Evolutionary conservation across 164 flowering plant genomes (phyloP).

Genomic region (Macadamia tetraphylla): DNA sequence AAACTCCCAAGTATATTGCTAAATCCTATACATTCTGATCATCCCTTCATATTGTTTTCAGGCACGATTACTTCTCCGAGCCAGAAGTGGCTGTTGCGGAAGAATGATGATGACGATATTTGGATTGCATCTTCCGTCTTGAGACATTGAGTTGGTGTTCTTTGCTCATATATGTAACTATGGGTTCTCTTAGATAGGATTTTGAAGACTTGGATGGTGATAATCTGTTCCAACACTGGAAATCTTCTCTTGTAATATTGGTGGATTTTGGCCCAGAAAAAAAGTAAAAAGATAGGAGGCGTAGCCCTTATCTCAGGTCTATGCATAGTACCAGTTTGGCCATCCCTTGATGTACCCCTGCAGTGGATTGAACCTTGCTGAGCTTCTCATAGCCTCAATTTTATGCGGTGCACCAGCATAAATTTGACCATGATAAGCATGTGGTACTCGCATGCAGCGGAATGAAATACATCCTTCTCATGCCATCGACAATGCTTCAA

Average conservation of each 20-base stretch:
- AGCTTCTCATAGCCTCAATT: too few relatives aligned
- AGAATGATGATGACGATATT: constrained; percentile 33
- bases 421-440: too few relatives aligned
- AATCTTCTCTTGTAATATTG: neutral
- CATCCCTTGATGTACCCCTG: too few relatives aligned
- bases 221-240: neutral
- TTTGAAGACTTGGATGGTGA: neutral
- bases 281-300: neutral
- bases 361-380: too few relatives aligned
- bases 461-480: too few relatives aligned
- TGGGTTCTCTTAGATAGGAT: neutral
- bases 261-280: too few relatives aligned
- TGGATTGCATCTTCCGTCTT: neutral
- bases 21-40: neutral
- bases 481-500: too few relatives aligned
- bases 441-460: too few relatives aligned
- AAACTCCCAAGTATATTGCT: neutral
- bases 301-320: too few relatives aligned
- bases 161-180: neutral
- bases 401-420: too few relatives aligned
- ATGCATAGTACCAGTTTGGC: too few relatives aligned
- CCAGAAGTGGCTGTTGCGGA: constrained; percentile 28
- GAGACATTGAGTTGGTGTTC: neutral
- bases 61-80: constrained; percentile 45
- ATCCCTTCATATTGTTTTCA: constrained; percentile 15